Evolutionary conservation across 140 eudicot species (phyloP).

Genomic region (Ambrosia hybrid): DNA sequence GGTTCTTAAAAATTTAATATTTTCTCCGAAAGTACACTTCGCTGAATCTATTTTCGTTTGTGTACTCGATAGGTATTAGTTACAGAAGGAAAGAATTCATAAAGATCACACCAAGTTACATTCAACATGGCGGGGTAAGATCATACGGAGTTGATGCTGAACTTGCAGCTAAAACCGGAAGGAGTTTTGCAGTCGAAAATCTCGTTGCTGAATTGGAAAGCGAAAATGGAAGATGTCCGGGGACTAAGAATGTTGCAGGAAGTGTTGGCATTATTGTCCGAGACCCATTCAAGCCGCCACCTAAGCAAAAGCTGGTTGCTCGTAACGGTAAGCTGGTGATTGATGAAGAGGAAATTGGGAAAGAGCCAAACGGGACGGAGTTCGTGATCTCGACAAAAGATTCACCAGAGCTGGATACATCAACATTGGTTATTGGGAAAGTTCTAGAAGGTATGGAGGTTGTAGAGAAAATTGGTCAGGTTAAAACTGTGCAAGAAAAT

Average conservation of each 20-base stretch:
- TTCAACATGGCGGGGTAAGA: constrained; percentile 93
- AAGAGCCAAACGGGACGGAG: constrained; percentile 88
- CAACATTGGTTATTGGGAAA: constrained; percentile 76
- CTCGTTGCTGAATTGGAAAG: constrained; percentile 64
- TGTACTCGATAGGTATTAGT: constrained; percentile 47
- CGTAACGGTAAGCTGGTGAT: constrained; percentile 79
- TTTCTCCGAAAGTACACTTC: background rate
- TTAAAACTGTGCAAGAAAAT: constrained; percentile 90
- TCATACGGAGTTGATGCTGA: constrained; percentile 90
- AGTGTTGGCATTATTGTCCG: constrained; percentile 75
- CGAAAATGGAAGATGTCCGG: constrained; percentile 45
- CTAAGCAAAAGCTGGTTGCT: constrained; percentile 85
- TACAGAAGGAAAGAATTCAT: constrained; percentile 87
- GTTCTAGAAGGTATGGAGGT: constrained; percentile 91
- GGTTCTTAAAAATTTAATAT: background rate
- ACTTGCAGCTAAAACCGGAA: constrained; percentile 67
- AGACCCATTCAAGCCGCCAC: constrained; percentile 91
- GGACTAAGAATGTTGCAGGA: constrained; percentile 68
- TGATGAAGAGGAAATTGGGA: constrained; percentile 81
- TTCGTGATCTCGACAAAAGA: constrained; percentile 69
- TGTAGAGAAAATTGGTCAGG: constrained; percentile 63
- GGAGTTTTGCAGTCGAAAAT: constrained; percentile 46
- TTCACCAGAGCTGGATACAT: constrained; percentile 77
- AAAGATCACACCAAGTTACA: constrained; percentile 74
- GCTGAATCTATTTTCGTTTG: background rate